Evolutionary conservation across 331 rosid genomes (phyloP), one percentile per base, ranked within the genome.

Genomic region (Malus hybrid): DNA sequence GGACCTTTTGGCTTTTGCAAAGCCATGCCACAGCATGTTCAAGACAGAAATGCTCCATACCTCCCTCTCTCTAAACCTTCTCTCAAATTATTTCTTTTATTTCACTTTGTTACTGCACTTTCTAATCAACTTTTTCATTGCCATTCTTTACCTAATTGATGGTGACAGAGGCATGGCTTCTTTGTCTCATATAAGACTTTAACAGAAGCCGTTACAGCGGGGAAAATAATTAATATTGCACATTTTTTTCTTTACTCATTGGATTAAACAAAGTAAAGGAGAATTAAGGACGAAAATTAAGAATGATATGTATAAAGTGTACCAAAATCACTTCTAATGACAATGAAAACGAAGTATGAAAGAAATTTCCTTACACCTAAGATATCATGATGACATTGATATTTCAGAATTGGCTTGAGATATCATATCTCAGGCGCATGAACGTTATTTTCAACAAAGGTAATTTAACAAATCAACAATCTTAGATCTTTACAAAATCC

Each of bases 1-100:
- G 86, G 88, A 83, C 90, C 80, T 81, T 74, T 66, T 36, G 70
- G 70, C 70, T 36, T 63, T 79, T 78, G 74, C 42, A 75, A 79
- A 77, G 75, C 44, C 83, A 73, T 78, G 78, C 65, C 78, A 72
- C 79, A 75, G 74, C 77, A 36, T 76, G 72, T 73, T 75, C 33
- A 78, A 75, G 90, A 83, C 89, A 87, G 83, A 83, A 84, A 72
- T 30, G 75, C 85, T 80, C 96, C 96, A 93, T 87, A 48, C 88
- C 84, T 19, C 16, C 60, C 62, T 53, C 29, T 74, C 39, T 74
- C 34, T 8, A 42, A 24, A 26, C 52, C 29, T 64, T 70, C 12
- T 74, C 73, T 71, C 34, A 29, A 60, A 61, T 72, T 57, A 76
- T 76, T 50, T 76, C 53, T 64, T 65, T 33, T 18, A 58, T 71